These are phyloP conservation scores for Wickerhamiella slavikovae DNA, from an alignment of 805 yeast genomes.

Conservation along the genomic window DNA sequence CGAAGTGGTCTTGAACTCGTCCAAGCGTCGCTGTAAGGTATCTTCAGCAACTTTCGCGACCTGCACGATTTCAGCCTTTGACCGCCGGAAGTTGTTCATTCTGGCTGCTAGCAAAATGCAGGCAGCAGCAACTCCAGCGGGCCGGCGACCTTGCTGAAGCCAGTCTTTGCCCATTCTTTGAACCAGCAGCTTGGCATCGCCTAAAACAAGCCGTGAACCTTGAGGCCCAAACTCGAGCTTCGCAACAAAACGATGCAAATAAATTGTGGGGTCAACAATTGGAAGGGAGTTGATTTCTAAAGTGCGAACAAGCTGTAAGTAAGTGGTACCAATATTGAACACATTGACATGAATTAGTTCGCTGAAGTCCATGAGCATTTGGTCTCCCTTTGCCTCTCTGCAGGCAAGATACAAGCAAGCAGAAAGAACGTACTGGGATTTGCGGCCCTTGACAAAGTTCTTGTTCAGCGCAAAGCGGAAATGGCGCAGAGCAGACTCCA, in stretches of 20 bases:
- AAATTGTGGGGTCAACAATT: conserved; percentile 81
- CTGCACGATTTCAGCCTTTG: conserved; percentile 84
- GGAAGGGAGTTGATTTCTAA: conserved; percentile 64
- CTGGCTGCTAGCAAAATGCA: conserved; percentile 82
- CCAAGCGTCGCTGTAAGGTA: conserved; percentile 73
- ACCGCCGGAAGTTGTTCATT: conserved; percentile 85
- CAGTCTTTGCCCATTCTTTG: conserved; percentile 86
- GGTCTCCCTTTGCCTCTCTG: conserved; percentile 75
- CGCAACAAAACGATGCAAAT: conserved; percentile 85
- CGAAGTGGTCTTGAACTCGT: conserved; percentile 64
- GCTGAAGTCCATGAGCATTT: conserved; percentile 89
- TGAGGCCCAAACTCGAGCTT: conserved; percentile 61
- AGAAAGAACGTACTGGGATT: conserved; percentile 87
- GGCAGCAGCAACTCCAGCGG: conserved; percentile 98
- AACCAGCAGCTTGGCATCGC: conserved; percentile 73
- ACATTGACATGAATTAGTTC: conserved; percentile 79
- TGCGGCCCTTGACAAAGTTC: conserved; percentile 91
- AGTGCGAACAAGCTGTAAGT: conserved; percentile 75
- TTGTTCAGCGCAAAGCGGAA: conserved; percentile 67
- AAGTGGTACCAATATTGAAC: conserved; percentile 89
- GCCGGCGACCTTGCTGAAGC: conserved; percentile 92
- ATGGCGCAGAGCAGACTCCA: conserved; percentile 79
- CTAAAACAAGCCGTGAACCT: conserved; percentile 40
- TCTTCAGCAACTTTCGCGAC: conserved; percentile 91
- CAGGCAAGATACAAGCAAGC: conserved; percentile 92